phyloP scores from a whole-genome alignment of 1,139 yeast genomes.

The Protomyces gravidus region DNA sequence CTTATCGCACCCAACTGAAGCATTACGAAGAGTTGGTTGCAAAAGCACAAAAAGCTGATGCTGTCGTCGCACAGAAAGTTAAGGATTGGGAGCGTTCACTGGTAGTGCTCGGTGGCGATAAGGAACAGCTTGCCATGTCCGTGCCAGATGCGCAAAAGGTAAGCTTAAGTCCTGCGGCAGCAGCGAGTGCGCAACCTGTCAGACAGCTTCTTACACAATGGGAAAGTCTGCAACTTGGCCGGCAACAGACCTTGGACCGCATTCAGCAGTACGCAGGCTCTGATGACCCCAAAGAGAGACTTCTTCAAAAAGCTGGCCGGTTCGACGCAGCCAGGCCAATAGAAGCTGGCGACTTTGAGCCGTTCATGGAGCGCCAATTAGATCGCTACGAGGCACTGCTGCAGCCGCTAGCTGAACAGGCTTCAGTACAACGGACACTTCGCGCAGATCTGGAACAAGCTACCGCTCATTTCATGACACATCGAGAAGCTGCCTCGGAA shows the following conservation, averaged over 20 bases:
- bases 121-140: constrained; percentile 44
- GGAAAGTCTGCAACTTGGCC: not conserved
- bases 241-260: not conserved
- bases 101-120: constrained; percentile 47
- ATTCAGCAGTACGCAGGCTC: not conserved
- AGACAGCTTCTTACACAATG: not conserved
- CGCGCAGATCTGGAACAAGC: not conserved
- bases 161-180: constrained; percentile 2
- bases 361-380: not conserved
- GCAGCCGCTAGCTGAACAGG: not conserved
- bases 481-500: not conserved
- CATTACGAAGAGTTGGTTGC: constrained; percentile 40
- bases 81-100: constrained; percentile 47
- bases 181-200: constrained; percentile 14
- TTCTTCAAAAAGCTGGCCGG: not conserved
- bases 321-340: not conserved
- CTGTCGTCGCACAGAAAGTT: constrained; percentile 47
- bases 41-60: constrained; percentile 64
- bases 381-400: not conserved
- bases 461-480: not conserved
- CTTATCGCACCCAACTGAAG: constrained; percentile 31
- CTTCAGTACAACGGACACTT: not conserved
- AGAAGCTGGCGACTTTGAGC: constrained; percentile 10
- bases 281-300: constrained; percentile 11
- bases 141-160: constrained; percentile 50